Conservation (phyloP, 176 grass and related monocot genomes). For the Olyra latifolia region DNA sequence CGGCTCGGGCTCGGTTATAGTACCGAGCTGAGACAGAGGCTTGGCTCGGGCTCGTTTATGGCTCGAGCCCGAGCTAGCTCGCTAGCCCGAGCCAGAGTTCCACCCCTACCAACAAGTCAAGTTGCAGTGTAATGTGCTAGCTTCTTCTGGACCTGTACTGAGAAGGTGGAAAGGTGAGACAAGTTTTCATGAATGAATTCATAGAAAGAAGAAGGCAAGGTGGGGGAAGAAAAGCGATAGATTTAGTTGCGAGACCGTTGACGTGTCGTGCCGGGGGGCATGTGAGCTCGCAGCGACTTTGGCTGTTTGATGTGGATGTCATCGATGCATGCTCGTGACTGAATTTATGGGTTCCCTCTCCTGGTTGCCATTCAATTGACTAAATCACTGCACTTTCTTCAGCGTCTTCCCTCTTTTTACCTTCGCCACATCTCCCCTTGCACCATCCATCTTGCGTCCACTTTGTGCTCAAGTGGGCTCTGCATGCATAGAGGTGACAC, state of each 20-base stretch:
- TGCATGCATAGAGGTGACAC: neutral
- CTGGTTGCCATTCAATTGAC: constrained; percentile 46
- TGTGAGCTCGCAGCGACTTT: constrained; percentile 35
- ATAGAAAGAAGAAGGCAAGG: neutral
- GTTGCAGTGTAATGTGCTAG: neutral
- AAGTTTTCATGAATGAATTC: constrained; percentile 7
- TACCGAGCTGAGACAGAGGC: too few relatives aligned
- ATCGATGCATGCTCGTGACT: constrained; percentile 44
- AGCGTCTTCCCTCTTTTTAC: neutral
- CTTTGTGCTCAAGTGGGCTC: neutral
- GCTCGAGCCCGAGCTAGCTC: too few relatives aligned
- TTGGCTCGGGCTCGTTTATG: too few relatives aligned
- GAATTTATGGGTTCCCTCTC: constrained; percentile 35
- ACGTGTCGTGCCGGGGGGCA: neutral
- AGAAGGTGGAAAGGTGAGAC: neutral
- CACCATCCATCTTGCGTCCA: neutral
- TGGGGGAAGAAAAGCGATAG: neutral
- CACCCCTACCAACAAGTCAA: too few relatives aligned
- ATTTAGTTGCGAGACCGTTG: constrained; percentile 25
- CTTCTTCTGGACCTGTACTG: neutral
- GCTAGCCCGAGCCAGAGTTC: too few relatives aligned
- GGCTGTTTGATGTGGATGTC: constrained; percentile 40
- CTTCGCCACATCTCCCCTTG: neutral
- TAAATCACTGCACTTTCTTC: constrained; percentile 18
- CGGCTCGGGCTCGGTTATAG: too few relatives aligned